Percentiles rank a stretch among this genome's conserved stretches.
phyloP scores from a whole-genome alignment of 2,329 filamentous ascomycete species.

The Penicillium sp. region DNA sequence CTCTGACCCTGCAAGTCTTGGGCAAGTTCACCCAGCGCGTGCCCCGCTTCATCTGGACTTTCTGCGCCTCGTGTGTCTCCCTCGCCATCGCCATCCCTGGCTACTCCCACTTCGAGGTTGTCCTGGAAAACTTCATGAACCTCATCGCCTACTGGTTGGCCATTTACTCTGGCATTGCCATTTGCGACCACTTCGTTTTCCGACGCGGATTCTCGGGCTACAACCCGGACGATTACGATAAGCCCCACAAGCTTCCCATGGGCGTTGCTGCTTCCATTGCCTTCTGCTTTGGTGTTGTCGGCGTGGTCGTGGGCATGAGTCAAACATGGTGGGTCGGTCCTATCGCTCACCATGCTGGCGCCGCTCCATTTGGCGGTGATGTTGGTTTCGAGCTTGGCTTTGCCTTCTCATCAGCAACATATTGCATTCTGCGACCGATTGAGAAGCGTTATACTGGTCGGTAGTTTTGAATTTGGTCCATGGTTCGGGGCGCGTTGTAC shows the following conservation, averaged over 20 bases:
- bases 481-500: slow-evolving; percentile 6
- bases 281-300: slow-evolving; percentile 65
- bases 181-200: slow-evolving; percentile 70
- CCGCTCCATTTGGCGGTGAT: slow-evolving; percentile 53
- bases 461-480: slow-evolving; percentile 26
- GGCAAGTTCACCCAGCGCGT: slow-evolving; percentile 60
- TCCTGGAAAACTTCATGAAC: slow-evolving; percentile 72
- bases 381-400: slow-evolving; percentile 69
- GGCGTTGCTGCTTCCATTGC: slow-evolving; percentile 65
- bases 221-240: slow-evolving; percentile 59
- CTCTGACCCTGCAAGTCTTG: slow-evolving; percentile 68
- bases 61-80: slow-evolving; percentile 63
- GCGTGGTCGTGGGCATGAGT: slow-evolving; percentile 70
- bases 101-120: slow-evolving; percentile 64
- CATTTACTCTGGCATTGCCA: slow-evolving; percentile 68
- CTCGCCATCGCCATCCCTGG: slow-evolving; percentile 71
- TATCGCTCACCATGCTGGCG: slow-evolving; percentile 62
- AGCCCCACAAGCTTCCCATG: slow-evolving; percentile 59
- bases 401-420: slow-evolving; percentile 57
- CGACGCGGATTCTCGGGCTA: slow-evolving; percentile 64
- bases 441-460: slow-evolving; percentile 50
- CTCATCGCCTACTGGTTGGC: slow-evolving; percentile 72
- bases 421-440: slow-evolving; percentile 53
- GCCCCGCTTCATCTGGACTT: slow-evolving; percentile 69
- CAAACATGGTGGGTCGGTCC: slow-evolving; percentile 71